phyloP scores from a whole-genome alignment of 108 stramenopile genomes.

The Cyclotella sp. region DNA sequence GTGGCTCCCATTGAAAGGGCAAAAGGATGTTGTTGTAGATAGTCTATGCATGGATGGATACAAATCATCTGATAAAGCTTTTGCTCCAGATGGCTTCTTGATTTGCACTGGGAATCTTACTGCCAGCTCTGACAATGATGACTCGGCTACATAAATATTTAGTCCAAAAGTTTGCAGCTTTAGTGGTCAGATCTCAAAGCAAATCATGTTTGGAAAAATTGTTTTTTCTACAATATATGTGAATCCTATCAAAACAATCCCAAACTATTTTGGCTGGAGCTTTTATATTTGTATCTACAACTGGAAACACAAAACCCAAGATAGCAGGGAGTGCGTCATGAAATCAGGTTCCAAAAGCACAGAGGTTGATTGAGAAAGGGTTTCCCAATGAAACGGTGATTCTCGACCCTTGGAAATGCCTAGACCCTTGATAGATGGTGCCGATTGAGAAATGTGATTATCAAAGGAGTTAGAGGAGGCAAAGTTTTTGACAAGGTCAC shows the following conservation, averaged over 20 bases:
- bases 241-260: slow-evolving; percentile 56
- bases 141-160: neutral
- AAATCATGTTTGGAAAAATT: slow-evolving; percentile 44
- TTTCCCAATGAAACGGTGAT: slow-evolving; percentile 61
- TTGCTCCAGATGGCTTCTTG: slow-evolving; percentile 53
- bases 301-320: slow-evolving; percentile 67
- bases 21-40: slow-evolving; percentile 76
- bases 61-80: slow-evolving; percentile 49
- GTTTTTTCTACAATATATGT: slow-evolving; percentile 55
- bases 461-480: too few relatives aligned
- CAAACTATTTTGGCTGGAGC: slow-evolving; percentile 51
- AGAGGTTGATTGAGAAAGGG: slow-evolving; percentile 61
- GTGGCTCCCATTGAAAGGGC: slow-evolving; percentile 66
- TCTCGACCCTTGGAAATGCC: slow-evolving; percentile 64
- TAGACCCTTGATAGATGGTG: slow-evolving; percentile 20
- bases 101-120: slow-evolving; percentile 40
- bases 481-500: too few relatives aligned
- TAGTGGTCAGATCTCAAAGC: slow-evolving; percentile 53
- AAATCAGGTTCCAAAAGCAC: slow-evolving; percentile 68
- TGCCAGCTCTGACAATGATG: neutral
- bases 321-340: slow-evolving; percentile 62
- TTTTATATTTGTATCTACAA: slow-evolving; percentile 57
- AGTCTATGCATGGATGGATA: slow-evolving; percentile 53
- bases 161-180: slow-evolving; percentile 44
- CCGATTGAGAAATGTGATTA: neutral